Evolutionary conservation across 305 asterid genomes (phyloP), one percentile per base, ranked within the genome.

Genomic region (Ilex paraguariensis): DNA sequence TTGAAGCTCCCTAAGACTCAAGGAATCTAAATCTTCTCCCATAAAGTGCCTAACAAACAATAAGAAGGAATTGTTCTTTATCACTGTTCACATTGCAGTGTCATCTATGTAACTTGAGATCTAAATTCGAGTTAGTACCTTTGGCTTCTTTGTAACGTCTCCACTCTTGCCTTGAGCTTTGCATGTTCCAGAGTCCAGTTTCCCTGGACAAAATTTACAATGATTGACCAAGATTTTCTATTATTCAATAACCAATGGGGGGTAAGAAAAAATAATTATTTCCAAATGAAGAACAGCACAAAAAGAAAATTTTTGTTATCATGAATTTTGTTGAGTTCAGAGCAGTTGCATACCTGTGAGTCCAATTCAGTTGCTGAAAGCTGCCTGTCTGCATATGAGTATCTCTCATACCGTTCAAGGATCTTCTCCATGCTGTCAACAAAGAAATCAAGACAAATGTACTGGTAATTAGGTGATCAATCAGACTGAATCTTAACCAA

Each of bases 121-220:
- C 15, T 40, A 16, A 64, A 64, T 33, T 46, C 13, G 15, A 31
- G 12, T 51, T 1, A 40, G 6, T 64, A 90, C 97, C 78, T 86
- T 64, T 84, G 83, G 71, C 81, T 86, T 67, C 73, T 87, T 60
- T 85, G 86, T 73, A 90, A 70, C 64, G 77, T 74, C 74, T 90
- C 96, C 79, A 86, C 59, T 72, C 95, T 85, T 11, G 91, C 85
- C 77, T 87, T 87, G 48, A 87, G 87, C 70, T 85, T 90, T 66
- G 85, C 88, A 81, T 78, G 83, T 74, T 84, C 89, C 52, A 87
- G 60, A 64, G 63, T 70, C 95, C 87, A 87, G 73, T 81, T 82
- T 72, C 69, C 88, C 96, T 90, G 77, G 60, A 60, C 31, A 63
- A 66, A 30, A 56, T 21, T 33, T 54, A 36, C 9, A 5, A 8